Percentiles rank a stretch among this genome's conserved stretches.
Conservation (phyloP, 1,284 basidiomycete species). For the Boletellus deceptivus region DNA sequence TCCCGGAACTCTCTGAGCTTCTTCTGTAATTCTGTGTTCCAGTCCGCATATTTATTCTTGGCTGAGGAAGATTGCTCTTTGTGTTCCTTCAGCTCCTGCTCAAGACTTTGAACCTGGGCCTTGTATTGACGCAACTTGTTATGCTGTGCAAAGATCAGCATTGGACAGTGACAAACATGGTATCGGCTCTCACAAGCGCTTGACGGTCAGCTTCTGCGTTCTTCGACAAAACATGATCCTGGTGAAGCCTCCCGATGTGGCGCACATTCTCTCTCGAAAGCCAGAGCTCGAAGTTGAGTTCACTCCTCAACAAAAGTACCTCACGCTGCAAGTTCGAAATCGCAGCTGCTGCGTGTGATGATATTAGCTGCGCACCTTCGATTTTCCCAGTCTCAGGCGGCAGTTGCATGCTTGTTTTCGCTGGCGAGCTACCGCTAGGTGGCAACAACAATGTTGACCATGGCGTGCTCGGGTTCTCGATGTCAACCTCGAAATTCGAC, state of each 20-base stretch:
- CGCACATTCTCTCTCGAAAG: conserved; percentile 72
- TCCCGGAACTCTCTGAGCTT: conserved; percentile 65
- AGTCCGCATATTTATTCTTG: conserved; percentile 69
- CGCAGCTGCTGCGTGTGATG: conserved; percentile 53
- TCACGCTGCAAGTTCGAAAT: conserved; percentile 72
- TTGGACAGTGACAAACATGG: background rate
- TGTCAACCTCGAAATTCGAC: conserved; percentile 60
- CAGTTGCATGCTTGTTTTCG: conserved; percentile 12
- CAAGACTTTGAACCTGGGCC: conserved; percentile 57
- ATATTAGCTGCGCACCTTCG: conserved; percentile 30
- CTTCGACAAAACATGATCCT: conserved; percentile 67
- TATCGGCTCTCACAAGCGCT: conserved; percentile 56
- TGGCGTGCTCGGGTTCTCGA: conserved; percentile 43
- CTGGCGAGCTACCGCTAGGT: conserved; percentile 20
- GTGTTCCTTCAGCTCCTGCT: conserved; percentile 61
- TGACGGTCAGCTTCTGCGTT: conserved; percentile 78
- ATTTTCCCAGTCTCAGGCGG: conserved; percentile 9
- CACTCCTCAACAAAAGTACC: conserved; percentile 67
- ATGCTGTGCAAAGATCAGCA: conserved; percentile 46
- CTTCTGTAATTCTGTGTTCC: conserved; percentile 67
- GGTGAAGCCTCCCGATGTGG: conserved; percentile 75
- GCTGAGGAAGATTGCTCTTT: conserved; percentile 60
- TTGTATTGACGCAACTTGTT: conserved; percentile 76
- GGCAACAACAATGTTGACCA: conserved; percentile 49
- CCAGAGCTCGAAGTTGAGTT: conserved; percentile 82